Evolutionary conservation across 2,329 filamentous ascomycete genomes (phyloP).

Genomic region (Penicillium concentricum): DNA sequence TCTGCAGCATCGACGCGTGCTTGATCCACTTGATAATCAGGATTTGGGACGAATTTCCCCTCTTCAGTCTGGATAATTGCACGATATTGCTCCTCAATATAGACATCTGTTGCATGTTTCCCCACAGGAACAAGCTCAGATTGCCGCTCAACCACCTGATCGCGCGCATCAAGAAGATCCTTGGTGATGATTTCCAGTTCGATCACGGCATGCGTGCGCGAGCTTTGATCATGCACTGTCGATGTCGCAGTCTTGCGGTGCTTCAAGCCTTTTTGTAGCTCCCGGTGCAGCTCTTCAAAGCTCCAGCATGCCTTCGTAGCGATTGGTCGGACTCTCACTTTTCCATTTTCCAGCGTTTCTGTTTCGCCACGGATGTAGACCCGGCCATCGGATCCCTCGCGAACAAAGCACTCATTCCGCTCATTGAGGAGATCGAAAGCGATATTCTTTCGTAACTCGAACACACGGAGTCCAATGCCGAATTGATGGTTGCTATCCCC

Average conservation of each 20-base stretch:
- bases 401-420: constrained; percentile 40
- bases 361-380: constrained; percentile 46
- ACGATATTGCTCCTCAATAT: constrained; percentile 40
- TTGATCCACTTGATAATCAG: constrained; percentile 39
- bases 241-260: constrained; percentile 40
- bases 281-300: constrained; percentile 32
- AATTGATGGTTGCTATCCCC: constrained; percentile 15
- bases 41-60: constrained; percentile 37
- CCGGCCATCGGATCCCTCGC: constrained; percentile 43
- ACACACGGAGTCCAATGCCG: constrained; percentile 42
- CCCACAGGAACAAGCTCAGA: constrained; percentile 48
- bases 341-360: constrained; percentile 41
- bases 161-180: constrained; percentile 36
- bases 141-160: constrained; percentile 43
- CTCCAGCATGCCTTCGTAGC: constrained; percentile 30
- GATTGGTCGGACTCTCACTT: constrained; percentile 45
- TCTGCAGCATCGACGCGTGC: constrained; percentile 42
- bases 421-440: constrained; percentile 46
- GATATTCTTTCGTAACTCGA: constrained; percentile 43
- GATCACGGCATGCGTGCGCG: constrained; percentile 46
- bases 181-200: constrained; percentile 45
- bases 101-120: constrained; percentile 44
- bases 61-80: constrained; percentile 29
- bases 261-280: constrained; percentile 31
- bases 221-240: constrained; percentile 46